Evolutionary conservation across 768 basidiomycete genomes (phyloP), one percentile per base, ranked within the genome.

Genomic region (Nidularia pulvinata): DNA sequence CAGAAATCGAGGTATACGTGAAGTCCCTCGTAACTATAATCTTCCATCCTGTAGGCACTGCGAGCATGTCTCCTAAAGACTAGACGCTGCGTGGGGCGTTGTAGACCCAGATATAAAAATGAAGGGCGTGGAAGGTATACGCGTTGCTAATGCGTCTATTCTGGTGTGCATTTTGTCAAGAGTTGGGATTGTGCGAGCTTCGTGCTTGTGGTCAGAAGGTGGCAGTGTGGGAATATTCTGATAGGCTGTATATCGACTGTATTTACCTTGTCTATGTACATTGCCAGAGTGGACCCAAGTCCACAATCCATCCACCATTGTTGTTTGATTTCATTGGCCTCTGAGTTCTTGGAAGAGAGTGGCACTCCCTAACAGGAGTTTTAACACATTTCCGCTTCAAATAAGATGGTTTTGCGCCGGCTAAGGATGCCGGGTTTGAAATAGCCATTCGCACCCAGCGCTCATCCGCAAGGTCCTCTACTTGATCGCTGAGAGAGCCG

Each of bases 71-170:
- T 25, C 54, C 65, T 2, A 19, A 19, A 19, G 19, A 19, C 32
- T 16, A 33, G 46, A 47, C 11, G 61, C 61, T 6, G 22, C 22
- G 1, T 47, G 47, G 13, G 69, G 68, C 11, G 69, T 69, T 19
- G 63, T 68, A 9, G 59, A 70, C 57, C 60, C 67, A 5, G 55
- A 66, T 48, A 52, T 72, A 9, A 53, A 47, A 19, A 66, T 72
- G 5, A 69, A 70, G 48, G 65, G 65, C 6, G 61, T 65, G 5
- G 19, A 34, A 4, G 69, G 64, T 11, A 47, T 73, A 43, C 48
- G 70, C 6, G 56, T 72, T 33, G 63, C 69, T 44, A 68, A 72
- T 55, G 65, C 65, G 14, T 67, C 65, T 13, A 59, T 68, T 22
- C 48, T 67, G 39, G 68, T 66, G 36, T 51, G 64, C 49, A 14